A percentile compares a stretch with the other conserved stretches of the same genome.
Evolutionary conservation across 495 filamentous ascomycete genomes (phyloP).

Genomic region (Talaromyces thailandensis): DNA sequence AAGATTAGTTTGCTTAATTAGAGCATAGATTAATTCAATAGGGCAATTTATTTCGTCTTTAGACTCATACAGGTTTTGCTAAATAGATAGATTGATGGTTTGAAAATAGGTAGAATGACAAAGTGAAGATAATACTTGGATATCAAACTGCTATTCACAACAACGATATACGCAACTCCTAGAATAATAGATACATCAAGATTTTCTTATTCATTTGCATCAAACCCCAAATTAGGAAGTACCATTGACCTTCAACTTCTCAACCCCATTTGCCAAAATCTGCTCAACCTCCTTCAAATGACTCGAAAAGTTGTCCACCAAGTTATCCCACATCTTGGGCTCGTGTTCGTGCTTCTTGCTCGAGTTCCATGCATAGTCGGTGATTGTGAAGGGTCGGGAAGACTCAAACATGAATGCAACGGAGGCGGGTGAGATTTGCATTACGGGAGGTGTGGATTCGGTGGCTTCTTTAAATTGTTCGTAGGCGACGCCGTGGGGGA

Average conservation of each 20-base stretch:
- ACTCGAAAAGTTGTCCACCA: conserved; percentile 40
- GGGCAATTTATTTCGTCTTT: not conserved
- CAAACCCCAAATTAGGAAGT: not conserved
- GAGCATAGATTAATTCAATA: not conserved
- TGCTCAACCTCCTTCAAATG: conserved; percentile 36
- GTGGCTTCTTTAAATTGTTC: conserved; percentile 57
- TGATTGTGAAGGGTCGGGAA: conserved; percentile 39
- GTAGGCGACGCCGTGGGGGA: conserved; percentile 50
- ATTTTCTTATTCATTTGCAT: not conserved
- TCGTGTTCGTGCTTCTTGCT: conserved; percentile 48
- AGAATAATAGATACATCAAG: not conserved
- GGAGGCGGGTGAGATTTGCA: conserved; percentile 38
- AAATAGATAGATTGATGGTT: not conserved
- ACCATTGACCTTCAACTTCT: not conserved
- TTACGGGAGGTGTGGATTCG: conserved; percentile 28
- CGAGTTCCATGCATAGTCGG: conserved; percentile 43
- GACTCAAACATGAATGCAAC: conserved; percentile 57
- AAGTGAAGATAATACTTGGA: not conserved
- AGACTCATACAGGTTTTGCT: not conserved
- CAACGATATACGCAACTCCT: not conserved
- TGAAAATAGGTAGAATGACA: too few species aligned
- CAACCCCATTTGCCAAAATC: conserved; percentile 19
- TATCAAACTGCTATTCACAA: not conserved
- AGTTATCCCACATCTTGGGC: conserved; percentile 46
- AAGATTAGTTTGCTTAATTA: conserved; percentile 31